Evolutionary conservation across 2,329 filamentous ascomycete species (phyloP).

Genomic region (Xylaria sp.): DNA sequence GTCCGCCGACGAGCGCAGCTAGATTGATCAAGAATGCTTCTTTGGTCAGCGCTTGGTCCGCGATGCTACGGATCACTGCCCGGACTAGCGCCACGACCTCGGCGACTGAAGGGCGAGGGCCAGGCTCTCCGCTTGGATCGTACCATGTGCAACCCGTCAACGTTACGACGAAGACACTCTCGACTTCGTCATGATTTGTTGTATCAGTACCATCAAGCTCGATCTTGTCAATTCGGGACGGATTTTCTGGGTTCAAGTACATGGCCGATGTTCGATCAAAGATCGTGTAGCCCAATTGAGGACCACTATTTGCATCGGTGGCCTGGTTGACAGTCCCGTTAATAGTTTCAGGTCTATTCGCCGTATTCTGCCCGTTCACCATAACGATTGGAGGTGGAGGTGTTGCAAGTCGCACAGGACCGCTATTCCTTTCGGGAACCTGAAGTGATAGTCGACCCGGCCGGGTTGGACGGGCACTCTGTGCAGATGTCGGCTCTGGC

Average conservation of each 20-base stretch:
- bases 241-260: slow-evolving; percentile 43
- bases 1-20: slow-evolving; percentile 66
- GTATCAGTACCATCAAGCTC: slow-evolving; percentile 55
- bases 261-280: slow-evolving; percentile 44
- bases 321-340: slow-evolving; percentile 11
- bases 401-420: slow-evolving; percentile 71
- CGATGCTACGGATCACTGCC: slow-evolving; percentile 64
- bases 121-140: slow-evolving; percentile 58
- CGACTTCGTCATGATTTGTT: slow-evolving; percentile 68
- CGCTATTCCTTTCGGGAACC: slow-evolving; percentile 70
- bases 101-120: slow-evolving; percentile 59
- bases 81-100: slow-evolving; percentile 67
- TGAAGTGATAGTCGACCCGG: slow-evolving; percentile 69
- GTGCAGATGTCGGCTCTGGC: slow-evolving; percentile 42
- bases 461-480: slow-evolving; percentile 47
- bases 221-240: slow-evolving; percentile 44
- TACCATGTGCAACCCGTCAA: slow-evolving; percentile 64
- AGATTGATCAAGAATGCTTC: slow-evolving; percentile 70
- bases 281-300: slow-evolving; percentile 39
- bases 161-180: slow-evolving; percentile 64
- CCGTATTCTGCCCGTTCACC: slow-evolving; percentile 60
- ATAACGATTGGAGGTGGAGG: slow-evolving; percentile 64
- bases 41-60: slow-evolving; percentile 61
- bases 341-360: slow-evolving; percentile 30
- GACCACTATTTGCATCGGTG: slow-evolving; percentile 14